These are phyloP conservation scores for Cladosporium sp. DNA, from an alignment of 2,329 filamentous ascomycete genomes.

Conservation along the genomic window DNA sequence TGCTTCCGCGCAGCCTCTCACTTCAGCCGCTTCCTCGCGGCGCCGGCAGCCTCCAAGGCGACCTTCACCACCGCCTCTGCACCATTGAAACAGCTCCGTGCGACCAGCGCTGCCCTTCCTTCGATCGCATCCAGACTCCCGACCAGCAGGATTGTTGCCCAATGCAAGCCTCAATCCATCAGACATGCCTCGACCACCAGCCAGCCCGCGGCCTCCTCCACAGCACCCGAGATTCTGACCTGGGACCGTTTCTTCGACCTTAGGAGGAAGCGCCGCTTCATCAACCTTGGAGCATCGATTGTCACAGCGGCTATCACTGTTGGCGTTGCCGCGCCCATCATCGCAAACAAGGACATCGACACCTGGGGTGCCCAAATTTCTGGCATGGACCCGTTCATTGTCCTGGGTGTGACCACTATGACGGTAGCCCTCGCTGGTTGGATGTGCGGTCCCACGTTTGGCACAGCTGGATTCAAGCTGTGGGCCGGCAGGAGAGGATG, in stretches of 20 bases:
- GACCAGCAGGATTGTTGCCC: neutral
- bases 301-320: constrained; percentile 61
- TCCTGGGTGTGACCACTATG: constrained; percentile 75
- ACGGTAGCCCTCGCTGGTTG: constrained; percentile 78
- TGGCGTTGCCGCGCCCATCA: constrained; percentile 57
- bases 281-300: constrained; percentile 75
- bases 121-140: neutral
- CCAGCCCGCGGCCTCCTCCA: neutral
- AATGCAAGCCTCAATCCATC: neutral
- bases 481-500: constrained; percentile 59
- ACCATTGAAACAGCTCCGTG: constrained; percentile 7
- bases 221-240: constrained; percentile 36
- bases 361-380: constrained; percentile 60
- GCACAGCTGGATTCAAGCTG: constrained; percentile 73
- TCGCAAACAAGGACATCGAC: constrained; percentile 71
- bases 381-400: constrained; percentile 82
- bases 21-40: neutral
- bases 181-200: constrained; percentile 5
- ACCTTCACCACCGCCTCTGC: constrained; percentile 10
- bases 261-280: constrained; percentile 76
- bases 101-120: neutral
- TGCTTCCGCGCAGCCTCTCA: constrained; percentile 6
- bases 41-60: constrained; percentile 5
- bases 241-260: constrained; percentile 95
- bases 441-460: constrained; percentile 79